These are phyloP conservation scores for Penicillium fimorum DNA, from an alignment of 495 filamentous ascomycete species.

Conservation along the genomic window DNA sequence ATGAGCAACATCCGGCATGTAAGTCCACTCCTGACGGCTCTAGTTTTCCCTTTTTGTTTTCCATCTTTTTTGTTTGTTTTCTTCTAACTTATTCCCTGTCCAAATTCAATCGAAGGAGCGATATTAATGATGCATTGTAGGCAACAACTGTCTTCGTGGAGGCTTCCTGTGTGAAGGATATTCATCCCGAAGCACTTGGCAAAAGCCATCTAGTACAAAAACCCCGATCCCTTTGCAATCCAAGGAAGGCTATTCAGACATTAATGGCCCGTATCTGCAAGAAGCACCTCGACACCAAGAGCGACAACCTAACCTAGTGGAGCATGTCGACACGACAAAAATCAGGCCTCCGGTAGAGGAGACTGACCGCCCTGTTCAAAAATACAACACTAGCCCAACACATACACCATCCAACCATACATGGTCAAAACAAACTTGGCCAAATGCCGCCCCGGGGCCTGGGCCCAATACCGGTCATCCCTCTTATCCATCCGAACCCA, in stretches of 20 bases:
- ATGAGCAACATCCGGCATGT: conserved; percentile 95
- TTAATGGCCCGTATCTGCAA: conserved; percentile 46
- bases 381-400: conserved; percentile 43
- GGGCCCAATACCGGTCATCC: conserved; percentile 24
- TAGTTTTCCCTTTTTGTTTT: not conserved
- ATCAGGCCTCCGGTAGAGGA: conserved; percentile 48
- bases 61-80: not conserved
- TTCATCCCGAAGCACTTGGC: conserved; percentile 71
- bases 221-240: conserved; percentile 78
- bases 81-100: not conserved
- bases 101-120: not conserved
- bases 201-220: conserved; percentile 59
- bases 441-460: conserved; percentile 9
- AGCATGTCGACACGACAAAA: conserved; percentile 40
- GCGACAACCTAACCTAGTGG: conserved; percentile 33
- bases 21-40: conserved; percentile 25
- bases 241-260: conserved; percentile 67
- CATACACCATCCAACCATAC: conserved; percentile 31
- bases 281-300: conserved; percentile 51
- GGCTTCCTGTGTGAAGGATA: conserved; percentile 96
- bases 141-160: conserved; percentile 88
- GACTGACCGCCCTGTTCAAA: conserved; percentile 35
- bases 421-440: conserved; percentile 45
- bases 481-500: conserved; percentile 37
- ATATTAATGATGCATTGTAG: conserved; percentile 40